Evolutionary conservation across 176 grass and related monocot species (phyloP).

Genomic region (Oryza coarctata): DNA sequence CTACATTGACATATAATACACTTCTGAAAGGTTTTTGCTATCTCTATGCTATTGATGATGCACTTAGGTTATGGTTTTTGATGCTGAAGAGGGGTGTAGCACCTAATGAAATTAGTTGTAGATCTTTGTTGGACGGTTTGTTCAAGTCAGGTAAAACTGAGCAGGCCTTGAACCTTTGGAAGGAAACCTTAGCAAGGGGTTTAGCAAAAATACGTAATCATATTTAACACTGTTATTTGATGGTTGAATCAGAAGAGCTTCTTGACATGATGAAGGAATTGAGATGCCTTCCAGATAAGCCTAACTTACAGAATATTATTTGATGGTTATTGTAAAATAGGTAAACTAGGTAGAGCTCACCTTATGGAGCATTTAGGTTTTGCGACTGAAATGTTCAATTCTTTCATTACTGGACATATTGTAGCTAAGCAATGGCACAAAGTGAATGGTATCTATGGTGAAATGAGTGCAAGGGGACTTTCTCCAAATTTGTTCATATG

Average conservation of each 20-base stretch:
- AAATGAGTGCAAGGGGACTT: constrained; percentile 58
- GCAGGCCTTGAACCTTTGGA: constrained; percentile 80
- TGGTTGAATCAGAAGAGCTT: constrained; percentile 63
- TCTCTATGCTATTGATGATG: constrained; percentile 60
- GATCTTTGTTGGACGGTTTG: constrained; percentile 75
- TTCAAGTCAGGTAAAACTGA: constrained; percentile 63
- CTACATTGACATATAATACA: constrained; percentile 68
- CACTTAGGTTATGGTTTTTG: constrained; percentile 78
- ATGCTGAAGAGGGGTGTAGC: constrained; percentile 78
- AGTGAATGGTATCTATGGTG: constrained; percentile 49
- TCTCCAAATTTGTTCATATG: constrained; percentile 81
- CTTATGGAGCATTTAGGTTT: constrained; percentile 59
- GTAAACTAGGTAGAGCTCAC: constrained; percentile 52
- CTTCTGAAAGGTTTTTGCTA: constrained; percentile 88
- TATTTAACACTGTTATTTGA: constrained; percentile 65
- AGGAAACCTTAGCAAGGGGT: constrained; percentile 82
- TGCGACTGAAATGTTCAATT: constrained; percentile 88
- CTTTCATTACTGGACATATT: constrained; percentile 78
- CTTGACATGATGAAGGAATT: constrained; percentile 62
- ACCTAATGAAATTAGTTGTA: constrained; percentile 90
- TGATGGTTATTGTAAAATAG: constrained; percentile 81
- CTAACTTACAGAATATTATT: constrained; percentile 82
- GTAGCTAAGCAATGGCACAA: constrained; percentile 47
- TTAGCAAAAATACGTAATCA: constrained; percentile 58
- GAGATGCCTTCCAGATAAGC: constrained; percentile 59